Conservation (phyloP, 768 basidiomycete genomes). For the Agaricus blazei region DNA sequence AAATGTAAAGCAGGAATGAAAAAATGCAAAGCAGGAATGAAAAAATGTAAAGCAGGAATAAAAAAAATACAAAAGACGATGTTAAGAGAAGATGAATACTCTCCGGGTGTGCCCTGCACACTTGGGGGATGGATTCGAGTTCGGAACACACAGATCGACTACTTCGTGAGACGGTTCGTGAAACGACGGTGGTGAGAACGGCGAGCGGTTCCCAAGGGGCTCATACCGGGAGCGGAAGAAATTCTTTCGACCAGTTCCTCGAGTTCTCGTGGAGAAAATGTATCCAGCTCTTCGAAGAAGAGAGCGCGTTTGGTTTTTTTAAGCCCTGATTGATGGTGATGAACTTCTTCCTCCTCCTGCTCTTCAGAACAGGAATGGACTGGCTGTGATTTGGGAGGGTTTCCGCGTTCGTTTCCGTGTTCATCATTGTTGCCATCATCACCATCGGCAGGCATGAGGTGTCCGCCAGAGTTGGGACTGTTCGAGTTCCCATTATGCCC, state of each 20-base stretch:
- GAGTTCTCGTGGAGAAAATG: neutral
- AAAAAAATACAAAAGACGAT: neutral
- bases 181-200: slow-evolving; percentile 5
- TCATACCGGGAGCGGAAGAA: neutral
- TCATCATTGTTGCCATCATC: no score
- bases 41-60: neutral
- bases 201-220: neutral
- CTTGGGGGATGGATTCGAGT: neutral
- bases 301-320: neutral
- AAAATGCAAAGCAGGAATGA: neutral
- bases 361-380: neutral
- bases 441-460: no score
- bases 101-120: no score
- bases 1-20: neutral
- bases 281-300: neutral
- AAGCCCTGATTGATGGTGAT: neutral
- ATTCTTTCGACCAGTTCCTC: neutral
- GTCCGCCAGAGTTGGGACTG: neutral
- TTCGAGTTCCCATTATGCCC: neutral
- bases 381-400: no score
- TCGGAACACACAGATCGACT: neutral
- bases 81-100: no score
- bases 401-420: no score
- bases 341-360: neutral
- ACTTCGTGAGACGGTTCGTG: neutral